These are phyloP conservation scores for Ophiostoma piceae DNA, from an alignment of 2,329 filamentous ascomycete genomes.

Conservation along the genomic window DNA sequence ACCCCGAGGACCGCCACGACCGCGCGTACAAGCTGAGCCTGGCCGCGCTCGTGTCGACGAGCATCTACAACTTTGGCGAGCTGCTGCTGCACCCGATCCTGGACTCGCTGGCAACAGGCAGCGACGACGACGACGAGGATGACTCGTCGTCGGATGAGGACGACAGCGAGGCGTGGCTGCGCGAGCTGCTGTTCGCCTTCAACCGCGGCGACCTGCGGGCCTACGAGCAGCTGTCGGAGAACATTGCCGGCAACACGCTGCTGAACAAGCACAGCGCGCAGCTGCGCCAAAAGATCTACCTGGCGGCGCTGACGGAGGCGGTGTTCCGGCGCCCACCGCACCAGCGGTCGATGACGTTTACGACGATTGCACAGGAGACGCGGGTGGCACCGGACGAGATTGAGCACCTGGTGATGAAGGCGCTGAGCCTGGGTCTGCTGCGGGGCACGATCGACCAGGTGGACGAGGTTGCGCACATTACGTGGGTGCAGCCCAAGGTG, in stretches of 20 bases:
- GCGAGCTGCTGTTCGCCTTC: conserved; percentile 94
- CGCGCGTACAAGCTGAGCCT: conserved; percentile 91
- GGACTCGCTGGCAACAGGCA: conserved; percentile 57
- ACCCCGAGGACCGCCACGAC: conserved; percentile 66
- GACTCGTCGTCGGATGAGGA: conserved; percentile 33
- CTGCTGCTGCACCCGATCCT: conserved; percentile 96
- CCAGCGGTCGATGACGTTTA: conserved; percentile 89
- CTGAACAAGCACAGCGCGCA: conserved; percentile 75
- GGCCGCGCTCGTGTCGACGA: conserved; percentile 85
- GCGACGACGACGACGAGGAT: conserved; percentile 32
- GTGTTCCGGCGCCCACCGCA: conserved; percentile 95
- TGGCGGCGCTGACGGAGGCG: conserved; percentile 90
- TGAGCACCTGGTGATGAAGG: conserved; percentile 98
- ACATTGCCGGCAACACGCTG: conserved; percentile 74
- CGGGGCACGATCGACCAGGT: conserved; percentile 95
- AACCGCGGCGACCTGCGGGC: conserved; percentile 88
- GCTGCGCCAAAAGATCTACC: conserved; percentile 94
- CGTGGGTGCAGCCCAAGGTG: conserved; percentile 98
- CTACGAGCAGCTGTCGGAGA: conserved; percentile 75
- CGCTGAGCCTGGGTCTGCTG: conserved; percentile 84
- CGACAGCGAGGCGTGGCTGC: conserved; percentile 77
- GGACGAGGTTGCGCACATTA: conserved; percentile 86
- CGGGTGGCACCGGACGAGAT: conserved; percentile 89
- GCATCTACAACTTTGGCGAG: conserved; percentile 99
- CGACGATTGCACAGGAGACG: conserved; percentile 82